A percentile compares a stretch with the other conserved stretches of the same genome.
These are phyloP conservation scores for Kurtzmaniella natalensis DNA, from an alignment of 1,139 yeast species.

Conservation along the genomic window DNA sequence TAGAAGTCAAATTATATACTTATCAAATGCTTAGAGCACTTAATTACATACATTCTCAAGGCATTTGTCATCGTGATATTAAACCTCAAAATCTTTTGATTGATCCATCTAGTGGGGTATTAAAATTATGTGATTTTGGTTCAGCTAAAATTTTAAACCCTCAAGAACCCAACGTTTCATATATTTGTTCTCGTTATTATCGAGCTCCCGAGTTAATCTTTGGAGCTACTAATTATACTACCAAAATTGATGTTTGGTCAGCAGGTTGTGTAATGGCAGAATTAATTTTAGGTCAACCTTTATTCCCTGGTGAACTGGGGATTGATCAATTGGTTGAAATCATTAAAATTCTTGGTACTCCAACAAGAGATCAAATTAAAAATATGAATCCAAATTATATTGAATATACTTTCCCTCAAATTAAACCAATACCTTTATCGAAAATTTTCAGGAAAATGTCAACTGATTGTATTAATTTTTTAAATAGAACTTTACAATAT, in stretches of 20 bases:
- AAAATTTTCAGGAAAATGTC: conserved; percentile 73
- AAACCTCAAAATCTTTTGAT: conserved; percentile 92
- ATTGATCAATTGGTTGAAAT: conserved; percentile 96
- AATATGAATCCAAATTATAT: conserved; percentile 96
- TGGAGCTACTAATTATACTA: conserved; percentile 91
- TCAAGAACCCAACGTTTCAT: conserved; percentile 89
- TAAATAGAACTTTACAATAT: conserved; percentile 62
- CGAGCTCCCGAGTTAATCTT: conserved; percentile 92
- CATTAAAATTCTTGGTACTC: conserved; percentile 93
- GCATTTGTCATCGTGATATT: conserved; percentile 95
- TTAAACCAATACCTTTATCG: conserved; percentile 84
- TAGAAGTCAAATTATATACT: conserved; percentile 85
- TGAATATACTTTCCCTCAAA: conserved; percentile 96
- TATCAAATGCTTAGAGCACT: conserved; percentile 89
- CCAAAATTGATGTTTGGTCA: conserved; percentile 96
- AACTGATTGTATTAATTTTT: conserved; percentile 60
- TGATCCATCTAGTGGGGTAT: conserved; percentile 76
- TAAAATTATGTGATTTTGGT: conserved; percentile 97
- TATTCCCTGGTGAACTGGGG: conserved; percentile 97
- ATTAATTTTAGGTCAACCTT: conserved; percentile 87
- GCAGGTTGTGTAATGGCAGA: conserved; percentile 99
- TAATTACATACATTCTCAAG: conserved; percentile 84
- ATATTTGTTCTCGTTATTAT: conserved; percentile 93
- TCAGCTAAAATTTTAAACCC: conserved; percentile 92
- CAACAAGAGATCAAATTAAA: conserved; percentile 85